Evolutionary conservation across 108 stramenopile species (phyloP), one percentile per base, ranked within the genome.

Genomic region (Cyclotella cryptica): DNA sequence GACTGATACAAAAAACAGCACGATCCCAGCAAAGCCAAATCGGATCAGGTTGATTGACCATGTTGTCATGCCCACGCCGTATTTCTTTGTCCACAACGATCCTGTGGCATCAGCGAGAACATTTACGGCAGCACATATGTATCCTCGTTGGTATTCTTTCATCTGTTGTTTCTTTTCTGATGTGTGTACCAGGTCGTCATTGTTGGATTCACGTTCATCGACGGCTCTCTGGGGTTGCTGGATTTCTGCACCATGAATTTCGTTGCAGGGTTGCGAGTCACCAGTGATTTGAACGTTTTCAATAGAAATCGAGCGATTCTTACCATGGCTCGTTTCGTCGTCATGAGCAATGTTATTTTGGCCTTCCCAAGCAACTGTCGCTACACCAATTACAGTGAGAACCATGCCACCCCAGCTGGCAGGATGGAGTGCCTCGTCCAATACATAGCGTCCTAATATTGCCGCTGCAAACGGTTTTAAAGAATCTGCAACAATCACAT

Each of bases 11-110:
- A 75, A 24, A 14, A 79, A 19, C 80, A 93, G 92, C 54, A 85
- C 51, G 1, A 88, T 55, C 12, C 90, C 91, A 9, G 96, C 89
- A 78, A 88, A 93, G 4, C 96, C 96, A 84, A 97, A 97, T 29
- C 96, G 91, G 49, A 97, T 81, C 41, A 95, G 60, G 39, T 89
- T 92, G 49, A 97, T 95, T 60, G 90, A 82, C 89, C 88, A 95
- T 17, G 93, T 90, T 19, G 92, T 89, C 83, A 94, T 84, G 0
- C 69, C 78, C 1, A 61, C 71, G 3, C 94, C 93, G 76, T 89
- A 77, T 69, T 88, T 60, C 71, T 95, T 95, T 30, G 93, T 95
- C 55, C 94, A 67, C n/a, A 90, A 42, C 1, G 90, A 79, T 21
- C 93, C 96, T 41, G 78, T 72, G 21, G 92, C 87, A 74, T 97